Evolutionary conservation across 768 basidiomycete genomes (phyloP), one percentile per base, ranked within the genome.

Genomic region (Scleroderma bovista): DNA sequence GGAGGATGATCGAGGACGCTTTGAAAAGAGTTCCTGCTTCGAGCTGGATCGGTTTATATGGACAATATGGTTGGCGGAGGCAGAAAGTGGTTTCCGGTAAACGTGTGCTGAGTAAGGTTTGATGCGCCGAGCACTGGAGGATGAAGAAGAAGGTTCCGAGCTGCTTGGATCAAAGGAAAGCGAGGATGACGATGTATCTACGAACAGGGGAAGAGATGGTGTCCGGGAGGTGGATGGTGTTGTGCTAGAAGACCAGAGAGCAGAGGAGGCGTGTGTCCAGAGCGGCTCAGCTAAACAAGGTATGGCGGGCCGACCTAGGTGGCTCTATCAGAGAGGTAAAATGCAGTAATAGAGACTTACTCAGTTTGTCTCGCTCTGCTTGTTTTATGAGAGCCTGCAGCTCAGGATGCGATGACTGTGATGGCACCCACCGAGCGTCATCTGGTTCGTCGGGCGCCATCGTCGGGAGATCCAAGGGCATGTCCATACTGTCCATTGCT

Each of bases 321-420:
- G 15, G 33, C 13, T 16, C 20, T 19, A n/a, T 38, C 34, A 38
- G 56, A 39, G 44, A 47, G 32, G 54, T 45, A 12, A 12, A 3
- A 39, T 12, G 26, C 1, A 22, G n/a, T 38, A 41, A 20, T 6
- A 5, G 32, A 4, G 6, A 55, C 61, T 40, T 44, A 64, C 63
- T 46, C 31, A 17, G 56, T 32, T 40, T 63, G 41, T 64, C 63
- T 51, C 49, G 55, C 33, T 64, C 63, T 3, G 61, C 63, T 44
- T 64, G 64, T 15, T 29, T 53, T 33, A 64, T 61, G 47, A 64
- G 61, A 0, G 55, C 59, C 16, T 53, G 61, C 23, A 65, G 41
- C 0, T 56, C 63, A 6, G 61, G 63, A 10, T 56, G 59, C 1
- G 60, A 46, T 38, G 51, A 53, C 31, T 64, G 63, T 1, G 63